A percentile compares a stretch with the other conserved stretches of the same genome.
Evolutionary conservation across 78 protist species (phyloP).

Genomic region (Pigoraptor vietnamica): DNA sequence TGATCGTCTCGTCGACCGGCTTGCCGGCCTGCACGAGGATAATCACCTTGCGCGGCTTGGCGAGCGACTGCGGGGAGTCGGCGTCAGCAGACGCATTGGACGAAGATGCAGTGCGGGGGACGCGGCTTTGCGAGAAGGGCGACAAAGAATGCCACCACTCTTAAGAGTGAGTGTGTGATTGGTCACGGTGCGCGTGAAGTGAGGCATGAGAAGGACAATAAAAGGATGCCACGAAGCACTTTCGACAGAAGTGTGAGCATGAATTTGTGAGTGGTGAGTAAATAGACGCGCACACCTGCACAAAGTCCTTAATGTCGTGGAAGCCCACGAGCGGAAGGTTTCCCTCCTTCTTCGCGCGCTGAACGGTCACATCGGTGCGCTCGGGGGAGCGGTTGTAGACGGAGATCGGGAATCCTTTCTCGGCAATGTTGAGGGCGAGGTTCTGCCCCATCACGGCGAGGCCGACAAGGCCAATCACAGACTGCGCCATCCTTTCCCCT

Average conservation of each 20-base stretch:
- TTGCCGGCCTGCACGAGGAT: constrained; percentile 88
- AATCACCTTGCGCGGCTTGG: constrained; percentile 81
- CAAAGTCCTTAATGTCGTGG: not conserved
- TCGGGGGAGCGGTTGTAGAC: constrained; percentile 50
- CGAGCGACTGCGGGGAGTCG: constrained; percentile 22
- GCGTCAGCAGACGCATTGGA: not conserved
- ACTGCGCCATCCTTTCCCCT: too few species aligned
- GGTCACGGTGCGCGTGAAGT: too few species aligned
- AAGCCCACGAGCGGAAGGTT: constrained; percentile 11
- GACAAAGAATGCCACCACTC: not conserved
- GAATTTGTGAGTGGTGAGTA: too few species aligned
- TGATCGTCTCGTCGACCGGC: constrained; percentile 74
- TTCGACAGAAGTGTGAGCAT: too few species aligned
- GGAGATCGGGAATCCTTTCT: constrained; percentile 63
- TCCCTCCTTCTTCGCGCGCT: constrained; percentile 18
- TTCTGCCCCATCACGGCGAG: constrained; percentile 97
- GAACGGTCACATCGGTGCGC: constrained; percentile 23
- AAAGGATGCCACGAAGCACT: too few species aligned
- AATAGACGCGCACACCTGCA: not conserved
- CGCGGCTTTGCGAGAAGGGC: not conserved
- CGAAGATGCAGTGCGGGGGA: not conserved
- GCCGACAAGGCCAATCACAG: constrained; percentile 71
- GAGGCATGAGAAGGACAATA: not conserved
- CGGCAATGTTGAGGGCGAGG: constrained; percentile 89
- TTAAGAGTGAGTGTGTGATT: too few species aligned